Conservation (phyloP, 306 rosid genomes). For the Trifolium pratense region DNA sequence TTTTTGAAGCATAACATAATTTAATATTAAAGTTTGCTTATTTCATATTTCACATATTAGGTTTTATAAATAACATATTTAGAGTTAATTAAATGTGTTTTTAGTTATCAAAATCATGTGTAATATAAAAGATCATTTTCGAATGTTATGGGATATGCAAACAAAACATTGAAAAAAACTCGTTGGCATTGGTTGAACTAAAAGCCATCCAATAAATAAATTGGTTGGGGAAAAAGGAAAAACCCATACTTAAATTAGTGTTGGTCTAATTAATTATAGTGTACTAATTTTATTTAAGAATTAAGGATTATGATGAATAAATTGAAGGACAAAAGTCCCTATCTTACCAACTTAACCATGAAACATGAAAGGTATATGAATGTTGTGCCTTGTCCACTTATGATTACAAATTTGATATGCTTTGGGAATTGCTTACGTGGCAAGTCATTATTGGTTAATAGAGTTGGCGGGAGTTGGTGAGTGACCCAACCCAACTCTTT, state of each 20-base stretch:
- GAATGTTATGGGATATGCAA: neutral
- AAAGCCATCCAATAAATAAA: neutral
- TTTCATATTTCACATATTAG: no score
- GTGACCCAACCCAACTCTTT: slow-evolving; percentile 24
- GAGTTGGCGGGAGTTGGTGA: slow-evolving; percentile 55
- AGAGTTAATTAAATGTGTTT: neutral
- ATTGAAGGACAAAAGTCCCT: slow-evolving; percentile 5
- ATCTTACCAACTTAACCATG: slow-evolving; percentile 34
- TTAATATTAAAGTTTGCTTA: neutral
- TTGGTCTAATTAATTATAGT: neutral
- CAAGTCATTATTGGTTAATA: neutral
- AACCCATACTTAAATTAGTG: neutral
- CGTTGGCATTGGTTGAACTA: neutral
- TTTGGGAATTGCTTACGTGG: slow-evolving; percentile 13
- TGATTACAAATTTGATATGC: neutral
- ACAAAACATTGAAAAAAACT: neutral
- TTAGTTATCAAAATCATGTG: neutral
- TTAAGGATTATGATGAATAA: neutral
- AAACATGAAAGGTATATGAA: neutral
- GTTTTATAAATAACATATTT: neutral
- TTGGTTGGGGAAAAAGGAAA: neutral
- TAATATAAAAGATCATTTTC: neutral
- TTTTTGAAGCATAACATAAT: no score
- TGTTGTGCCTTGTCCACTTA: neutral
- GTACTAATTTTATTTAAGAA: neutral